phyloP scores from a whole-genome alignment of 2,329 filamentous ascomycete genomes.

The Fusarium sp. region DNA sequence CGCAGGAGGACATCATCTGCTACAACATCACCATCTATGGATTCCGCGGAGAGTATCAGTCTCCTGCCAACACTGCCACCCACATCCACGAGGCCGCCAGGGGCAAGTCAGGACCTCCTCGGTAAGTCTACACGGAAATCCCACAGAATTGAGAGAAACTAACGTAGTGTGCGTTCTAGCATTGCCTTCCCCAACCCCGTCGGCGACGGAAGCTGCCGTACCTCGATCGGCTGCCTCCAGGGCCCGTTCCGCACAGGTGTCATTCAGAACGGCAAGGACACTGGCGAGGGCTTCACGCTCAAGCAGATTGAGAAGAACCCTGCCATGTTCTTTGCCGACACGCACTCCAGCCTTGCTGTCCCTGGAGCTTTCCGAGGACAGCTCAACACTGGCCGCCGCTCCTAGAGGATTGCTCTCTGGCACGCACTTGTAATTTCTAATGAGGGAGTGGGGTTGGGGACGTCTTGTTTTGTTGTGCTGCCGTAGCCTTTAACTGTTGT shows the following conservation, averaged over 20 bases:
- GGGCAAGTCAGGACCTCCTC: constrained; percentile 58
- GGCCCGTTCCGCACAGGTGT: constrained; percentile 50
- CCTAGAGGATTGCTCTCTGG: constrained; percentile 1
- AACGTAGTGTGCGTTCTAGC: constrained; percentile 24
- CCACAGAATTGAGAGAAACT: background rate
- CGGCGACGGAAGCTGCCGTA: constrained; percentile 47
- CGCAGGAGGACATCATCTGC: constrained; percentile 53
- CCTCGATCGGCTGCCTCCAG: constrained; percentile 53
- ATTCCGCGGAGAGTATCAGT: constrained; percentile 60
- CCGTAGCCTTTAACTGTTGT: background rate
- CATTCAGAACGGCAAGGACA: constrained; percentile 43
- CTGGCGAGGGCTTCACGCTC: constrained; percentile 57
- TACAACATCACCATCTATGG: constrained; percentile 60
- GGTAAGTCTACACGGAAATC: constrained; percentile 40
- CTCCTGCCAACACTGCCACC: constrained; percentile 60
- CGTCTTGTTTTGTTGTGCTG: background rate
- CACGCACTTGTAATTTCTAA: background rate
- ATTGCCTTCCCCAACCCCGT: constrained; percentile 60
- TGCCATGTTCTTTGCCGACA: constrained; percentile 60
- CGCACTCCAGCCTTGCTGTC: constrained; percentile 58
- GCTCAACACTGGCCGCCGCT: constrained; percentile 43
- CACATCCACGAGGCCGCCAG: constrained; percentile 61
- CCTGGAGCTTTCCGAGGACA: constrained; percentile 63
- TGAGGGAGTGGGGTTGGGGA: background rate
- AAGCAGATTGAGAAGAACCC: constrained; percentile 60